Base-by-base conservation (phyloP, 2,329 filamentous ascomycete species). In the Gnomoniopsis smithogilvyi region DNA sequence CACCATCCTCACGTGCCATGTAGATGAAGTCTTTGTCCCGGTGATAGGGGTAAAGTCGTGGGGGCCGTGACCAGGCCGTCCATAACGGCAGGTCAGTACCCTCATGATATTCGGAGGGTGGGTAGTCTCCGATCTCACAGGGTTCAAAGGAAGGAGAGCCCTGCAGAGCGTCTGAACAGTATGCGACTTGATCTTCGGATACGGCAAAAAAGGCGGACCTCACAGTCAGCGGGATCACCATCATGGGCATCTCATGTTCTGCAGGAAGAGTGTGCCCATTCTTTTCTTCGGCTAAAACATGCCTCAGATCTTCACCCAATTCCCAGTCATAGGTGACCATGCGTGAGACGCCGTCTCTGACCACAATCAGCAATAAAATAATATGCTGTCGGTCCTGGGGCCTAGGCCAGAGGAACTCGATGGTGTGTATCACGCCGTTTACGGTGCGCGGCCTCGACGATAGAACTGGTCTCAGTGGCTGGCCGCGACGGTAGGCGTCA, bases 1-100 rank as follows among this genome's bases (percentile, higher is more conserved):
- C 78, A 3, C 95, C 95, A 69, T 98, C 94, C 73, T 98, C 94
- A 56, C 93, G 86, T 12, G 89, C 90, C 17, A 99, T 77, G 68
- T 95, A 96, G 51, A 98, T 86, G 61, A 88, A 86, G 68, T 98
- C 95, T 38, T 87, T 85, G 19, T 77, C 80, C 56, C 82, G 76
- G 54, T 83, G 82, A 64, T 88, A 89, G 14, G 77, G 74, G 61
- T 81, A 81, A 24, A 86, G 81, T 8, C 94, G 86, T 60, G 85
- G 82, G 2, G 92, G 90, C 60, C 91, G 84, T 30, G 91, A 86
- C 93, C 94, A 99, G 24, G 89, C 85, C 3, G 89, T 89, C 90
- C 92, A 97, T 3, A 91, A 72, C 1, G 89, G 89, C 43, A 62
- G 68, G 38, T 67, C 73, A 36, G 62, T 70, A 26, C 78, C 84